phyloP scores from a whole-genome alignment of 2,329 filamentous ascomycete genomes.

The Fusarium napiforme region DNA sequence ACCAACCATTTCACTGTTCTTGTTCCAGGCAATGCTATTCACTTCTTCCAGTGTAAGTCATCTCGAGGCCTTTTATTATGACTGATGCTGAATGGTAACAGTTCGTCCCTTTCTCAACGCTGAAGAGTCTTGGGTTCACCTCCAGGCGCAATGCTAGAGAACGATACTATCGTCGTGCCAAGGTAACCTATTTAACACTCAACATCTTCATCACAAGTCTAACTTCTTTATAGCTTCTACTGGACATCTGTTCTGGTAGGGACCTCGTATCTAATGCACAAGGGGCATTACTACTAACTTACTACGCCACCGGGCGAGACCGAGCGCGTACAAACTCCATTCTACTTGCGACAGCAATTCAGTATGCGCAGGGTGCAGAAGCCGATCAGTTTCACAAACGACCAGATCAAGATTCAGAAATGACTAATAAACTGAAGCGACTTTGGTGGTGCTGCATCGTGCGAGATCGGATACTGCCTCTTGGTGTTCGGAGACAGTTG shows the following conservation, averaged over 20 bases:
- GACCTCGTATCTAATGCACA: background rate
- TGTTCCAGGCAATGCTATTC: background rate
- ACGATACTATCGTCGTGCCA: background rate
- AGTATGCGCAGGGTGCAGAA: accelerated
- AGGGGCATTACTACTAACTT: accelerated
- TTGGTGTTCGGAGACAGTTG: background rate
- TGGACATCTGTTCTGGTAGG: too few species aligned
- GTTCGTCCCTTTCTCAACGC: background rate
- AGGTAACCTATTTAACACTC: background rate
- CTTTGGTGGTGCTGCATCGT: background rate
- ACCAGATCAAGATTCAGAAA: accelerated
- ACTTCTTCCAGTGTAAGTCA: background rate
- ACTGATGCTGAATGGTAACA: too few species aligned
- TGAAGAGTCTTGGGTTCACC: background rate
- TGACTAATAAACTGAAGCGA: accelerated
- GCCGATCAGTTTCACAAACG: background rate
- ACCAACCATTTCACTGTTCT: accelerated
- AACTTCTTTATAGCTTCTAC: too few species aligned
- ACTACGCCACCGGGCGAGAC: background rate
- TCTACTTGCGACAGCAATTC: background rate
- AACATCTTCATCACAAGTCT: too few species aligned
- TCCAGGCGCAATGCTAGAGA: background rate
- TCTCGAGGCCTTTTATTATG: too few species aligned
- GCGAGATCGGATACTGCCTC: background rate
- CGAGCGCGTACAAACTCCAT: background rate